Conservation (phyloP, 179 eudicot genomes). For the Heliamphora pulchella region DNA sequence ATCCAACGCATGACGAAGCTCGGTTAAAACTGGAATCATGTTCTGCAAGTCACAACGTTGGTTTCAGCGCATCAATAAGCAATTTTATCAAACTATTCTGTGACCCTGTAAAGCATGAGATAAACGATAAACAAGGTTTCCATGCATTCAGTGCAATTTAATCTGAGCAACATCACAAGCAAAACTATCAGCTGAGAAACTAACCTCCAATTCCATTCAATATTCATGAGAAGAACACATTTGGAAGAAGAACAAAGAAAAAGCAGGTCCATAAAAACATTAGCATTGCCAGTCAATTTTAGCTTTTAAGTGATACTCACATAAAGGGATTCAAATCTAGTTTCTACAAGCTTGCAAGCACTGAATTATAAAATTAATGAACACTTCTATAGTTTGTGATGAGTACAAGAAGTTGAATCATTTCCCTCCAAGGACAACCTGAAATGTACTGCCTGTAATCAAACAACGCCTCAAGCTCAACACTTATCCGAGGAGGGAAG, state of each 20-base stretch:
- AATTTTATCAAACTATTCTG: conserved; percentile 8
- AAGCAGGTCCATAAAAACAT: not conserved
- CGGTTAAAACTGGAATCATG: conserved; percentile 66
- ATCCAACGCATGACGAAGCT: conserved; percentile 57
- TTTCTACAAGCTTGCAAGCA: not conserved
- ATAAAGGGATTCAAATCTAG: not conserved
- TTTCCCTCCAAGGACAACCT: conserved; percentile 3
- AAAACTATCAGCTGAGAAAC: not conserved
- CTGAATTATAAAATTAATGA: not conserved
- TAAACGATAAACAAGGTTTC: not conserved
- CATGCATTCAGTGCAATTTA: not conserved
- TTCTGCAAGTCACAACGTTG: conserved; percentile 40
- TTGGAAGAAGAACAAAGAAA: not conserved
- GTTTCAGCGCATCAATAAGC: not conserved
- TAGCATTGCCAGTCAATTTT: not conserved
- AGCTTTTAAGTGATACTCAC: not conserved
- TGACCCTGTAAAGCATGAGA: not conserved
- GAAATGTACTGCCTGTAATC: not conserved
- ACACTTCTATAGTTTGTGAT: too few species aligned
- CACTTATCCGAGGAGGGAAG: not conserved
- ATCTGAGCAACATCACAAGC: not conserved
- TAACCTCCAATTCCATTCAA: not conserved
- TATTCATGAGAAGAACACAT: not conserved
- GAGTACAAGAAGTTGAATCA: not conserved
- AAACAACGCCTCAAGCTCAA: not conserved